Evolutionary conservation across 441 rosid genomes (phyloP).

Genomic region (Cnidoscolus chayamansa): DNA sequence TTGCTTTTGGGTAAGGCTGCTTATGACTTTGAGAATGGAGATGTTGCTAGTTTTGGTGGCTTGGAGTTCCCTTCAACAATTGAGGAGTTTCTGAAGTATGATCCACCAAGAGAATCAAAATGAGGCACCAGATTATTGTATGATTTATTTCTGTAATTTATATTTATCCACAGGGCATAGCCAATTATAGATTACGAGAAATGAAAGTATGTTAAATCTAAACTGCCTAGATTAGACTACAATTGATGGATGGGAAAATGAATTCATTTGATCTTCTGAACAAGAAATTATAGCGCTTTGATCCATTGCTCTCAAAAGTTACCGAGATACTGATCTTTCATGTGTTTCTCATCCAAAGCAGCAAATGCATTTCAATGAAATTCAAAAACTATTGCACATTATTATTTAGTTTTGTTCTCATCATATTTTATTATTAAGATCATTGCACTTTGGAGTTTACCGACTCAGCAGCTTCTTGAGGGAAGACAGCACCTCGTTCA

Average conservation of each 20-base stretch:
- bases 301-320: background rate
- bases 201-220: background rate
- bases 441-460: background rate
- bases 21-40: conserved; percentile 18
- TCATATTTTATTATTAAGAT: no score
- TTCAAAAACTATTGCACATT: background rate
- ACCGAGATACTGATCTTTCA: background rate
- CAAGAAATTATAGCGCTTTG: no score
- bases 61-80: conserved; percentile 45
- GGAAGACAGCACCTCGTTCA: conserved; percentile 54
- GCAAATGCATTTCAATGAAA: background rate
- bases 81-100: conserved; percentile 37
- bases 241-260: background rate
- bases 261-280: background rate
- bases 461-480: conserved; percentile 45
- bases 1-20: conserved; percentile 52
- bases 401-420: no score
- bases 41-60: conserved; percentile 25
- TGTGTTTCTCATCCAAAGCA: background rate
- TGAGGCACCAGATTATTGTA: background rate
- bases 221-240: background rate
- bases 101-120: conserved; percentile 32
- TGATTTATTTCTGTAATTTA: background rate
- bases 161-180: background rate
- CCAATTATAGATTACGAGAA: background rate